A percentile compares a stretch with the other conserved stretches of the same genome.
Evolutionary conservation across 495 filamentous ascomycete species (phyloP).

Genomic region (Neurospora sp.): DNA sequence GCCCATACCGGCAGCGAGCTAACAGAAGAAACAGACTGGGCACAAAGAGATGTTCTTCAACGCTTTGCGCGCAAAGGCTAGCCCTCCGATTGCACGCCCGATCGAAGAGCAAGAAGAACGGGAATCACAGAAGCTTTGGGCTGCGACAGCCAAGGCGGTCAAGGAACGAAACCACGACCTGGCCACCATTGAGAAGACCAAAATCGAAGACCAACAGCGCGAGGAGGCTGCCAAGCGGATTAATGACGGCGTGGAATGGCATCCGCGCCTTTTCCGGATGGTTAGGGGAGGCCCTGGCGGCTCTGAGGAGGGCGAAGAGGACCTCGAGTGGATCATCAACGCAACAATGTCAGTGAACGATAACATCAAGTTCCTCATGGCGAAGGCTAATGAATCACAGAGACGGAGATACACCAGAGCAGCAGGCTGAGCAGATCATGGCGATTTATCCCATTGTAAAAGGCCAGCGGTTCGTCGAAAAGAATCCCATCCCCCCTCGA

Average conservation of each 20-base stretch:
- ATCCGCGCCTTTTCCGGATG: slow-evolving; percentile 68
- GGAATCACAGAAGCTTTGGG: slow-evolving; percentile 85
- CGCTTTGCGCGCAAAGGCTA: slow-evolving; percentile 64
- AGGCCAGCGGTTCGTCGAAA: slow-evolving; percentile 47
- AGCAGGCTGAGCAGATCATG: slow-evolving; percentile 75
- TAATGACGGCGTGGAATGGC: slow-evolving; percentile 82
- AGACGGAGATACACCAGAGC: slow-evolving; percentile 58
- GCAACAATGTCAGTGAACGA: slow-evolving; percentile 61
- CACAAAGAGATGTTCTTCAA: slow-evolving; percentile 87
- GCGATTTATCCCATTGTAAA: slow-evolving; percentile 75
- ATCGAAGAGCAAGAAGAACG: slow-evolving; percentile 80
- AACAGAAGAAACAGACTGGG: slow-evolving; percentile 50
- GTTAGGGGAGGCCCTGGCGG: slow-evolving; percentile 65
- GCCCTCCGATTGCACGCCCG: slow-evolving; percentile 63
- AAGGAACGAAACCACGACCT: slow-evolving; percentile 74
- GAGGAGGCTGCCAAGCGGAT: slow-evolving; percentile 75
- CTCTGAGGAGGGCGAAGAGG: slow-evolving; percentile 70
- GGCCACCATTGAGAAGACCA: slow-evolving; percentile 90
- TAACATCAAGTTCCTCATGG: neutral
- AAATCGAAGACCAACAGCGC: slow-evolving; percentile 85
- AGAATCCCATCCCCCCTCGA: slow-evolving; percentile 30
- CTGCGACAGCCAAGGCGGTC: slow-evolving; percentile 66
- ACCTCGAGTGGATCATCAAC: slow-evolving; percentile 91
- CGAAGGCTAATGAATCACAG: slow-evolving; percentile 20
- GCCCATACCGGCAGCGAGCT: neutral